Evolutionary conservation across 441 rosid species (phyloP).

Genomic region (Cnidoscolus chayamansa): DNA sequence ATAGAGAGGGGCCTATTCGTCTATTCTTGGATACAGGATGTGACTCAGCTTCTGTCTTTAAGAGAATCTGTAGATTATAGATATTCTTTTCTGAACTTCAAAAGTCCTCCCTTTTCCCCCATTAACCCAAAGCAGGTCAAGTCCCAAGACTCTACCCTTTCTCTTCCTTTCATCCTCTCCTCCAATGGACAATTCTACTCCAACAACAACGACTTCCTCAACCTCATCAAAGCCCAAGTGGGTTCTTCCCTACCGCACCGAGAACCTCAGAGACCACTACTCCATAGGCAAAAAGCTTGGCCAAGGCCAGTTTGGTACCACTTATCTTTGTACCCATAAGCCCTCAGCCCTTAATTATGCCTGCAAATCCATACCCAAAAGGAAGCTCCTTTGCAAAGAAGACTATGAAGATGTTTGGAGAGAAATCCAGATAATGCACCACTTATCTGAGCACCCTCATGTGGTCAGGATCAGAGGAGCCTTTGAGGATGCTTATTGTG

Average conservation of each 20-base stretch:
- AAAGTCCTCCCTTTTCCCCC: neutral
- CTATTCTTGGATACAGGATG: neutral
- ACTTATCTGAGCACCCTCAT: slow-evolving; percentile 61
- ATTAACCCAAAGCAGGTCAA: neutral
- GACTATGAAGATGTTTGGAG: slow-evolving; percentile 80
- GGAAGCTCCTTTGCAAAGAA: slow-evolving; percentile 70
- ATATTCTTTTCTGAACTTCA: neutral
- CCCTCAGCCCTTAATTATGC: slow-evolving; percentile 48
- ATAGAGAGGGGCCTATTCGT: neutral
- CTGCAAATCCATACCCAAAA: slow-evolving; percentile 81
- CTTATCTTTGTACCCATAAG: slow-evolving; percentile 68
- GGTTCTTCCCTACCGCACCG: slow-evolving; percentile 65
- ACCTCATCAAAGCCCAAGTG: slow-evolving; percentile 31
- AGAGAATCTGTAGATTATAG: neutral
- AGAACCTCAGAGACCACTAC: slow-evolving; percentile 56
- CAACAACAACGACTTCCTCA: slow-evolving; percentile 5
- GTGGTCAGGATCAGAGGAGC: slow-evolving; percentile 70
- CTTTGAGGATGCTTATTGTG: slow-evolving; percentile 60
- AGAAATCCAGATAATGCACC: slow-evolving; percentile 93
- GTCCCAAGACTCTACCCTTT: neutral
- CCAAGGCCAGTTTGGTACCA: slow-evolving; percentile 81
- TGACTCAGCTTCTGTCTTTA: slow-evolving; percentile 9
- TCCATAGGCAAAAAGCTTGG: slow-evolving; percentile 63
- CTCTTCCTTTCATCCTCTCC: neutral
- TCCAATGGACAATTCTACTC: slow-evolving; percentile 2